phyloP scores from a whole-genome alignment of 306 rosid genomes.

The Betula pendula region DNA sequence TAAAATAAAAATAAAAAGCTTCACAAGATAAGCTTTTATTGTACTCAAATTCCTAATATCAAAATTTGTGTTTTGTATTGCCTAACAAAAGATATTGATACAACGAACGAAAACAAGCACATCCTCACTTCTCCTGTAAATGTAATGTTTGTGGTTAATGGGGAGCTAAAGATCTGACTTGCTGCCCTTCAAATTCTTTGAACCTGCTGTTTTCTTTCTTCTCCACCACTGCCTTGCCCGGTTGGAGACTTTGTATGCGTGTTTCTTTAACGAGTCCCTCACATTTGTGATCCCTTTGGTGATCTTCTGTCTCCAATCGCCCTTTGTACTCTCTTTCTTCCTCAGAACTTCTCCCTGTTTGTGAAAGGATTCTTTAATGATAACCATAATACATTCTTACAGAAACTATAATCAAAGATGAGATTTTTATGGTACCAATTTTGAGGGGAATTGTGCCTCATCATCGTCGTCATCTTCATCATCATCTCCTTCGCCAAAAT shows the following conservation, averaged over 20 bases:
- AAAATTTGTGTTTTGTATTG: constrained; percentile 6
- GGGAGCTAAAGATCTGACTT: constrained; percentile 70
- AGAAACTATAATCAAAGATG: neutral
- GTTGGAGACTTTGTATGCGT: constrained; percentile 60
- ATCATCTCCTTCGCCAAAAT: constrained; percentile 59
- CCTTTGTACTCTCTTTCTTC: constrained; percentile 49
- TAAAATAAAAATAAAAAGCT: no score
- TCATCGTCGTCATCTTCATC: constrained; percentile 60
- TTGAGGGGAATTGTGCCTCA: constrained; percentile 51
- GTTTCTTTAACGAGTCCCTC: constrained; percentile 55
- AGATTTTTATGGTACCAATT: constrained; percentile 54
- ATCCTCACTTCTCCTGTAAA: constrained; percentile 20
- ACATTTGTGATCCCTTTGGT: constrained; percentile 47
- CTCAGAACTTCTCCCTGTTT: constrained; percentile 72
- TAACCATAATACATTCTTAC: neutral
- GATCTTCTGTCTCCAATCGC: constrained; percentile 63
- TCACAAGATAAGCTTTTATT: neutral
- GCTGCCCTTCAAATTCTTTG: constrained; percentile 47
- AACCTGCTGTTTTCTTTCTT: constrained; percentile 41
- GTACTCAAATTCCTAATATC: constrained; percentile 13
- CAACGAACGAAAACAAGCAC: constrained; percentile 16
- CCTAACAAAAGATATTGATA: constrained; percentile 16
- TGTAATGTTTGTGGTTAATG: constrained; percentile 5
- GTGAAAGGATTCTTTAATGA: neutral
- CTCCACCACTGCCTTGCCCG: constrained; percentile 62